Evolutionary conservation across 345 rosid genomes (phyloP).

Genomic region (Corchorus capsularis): DNA sequence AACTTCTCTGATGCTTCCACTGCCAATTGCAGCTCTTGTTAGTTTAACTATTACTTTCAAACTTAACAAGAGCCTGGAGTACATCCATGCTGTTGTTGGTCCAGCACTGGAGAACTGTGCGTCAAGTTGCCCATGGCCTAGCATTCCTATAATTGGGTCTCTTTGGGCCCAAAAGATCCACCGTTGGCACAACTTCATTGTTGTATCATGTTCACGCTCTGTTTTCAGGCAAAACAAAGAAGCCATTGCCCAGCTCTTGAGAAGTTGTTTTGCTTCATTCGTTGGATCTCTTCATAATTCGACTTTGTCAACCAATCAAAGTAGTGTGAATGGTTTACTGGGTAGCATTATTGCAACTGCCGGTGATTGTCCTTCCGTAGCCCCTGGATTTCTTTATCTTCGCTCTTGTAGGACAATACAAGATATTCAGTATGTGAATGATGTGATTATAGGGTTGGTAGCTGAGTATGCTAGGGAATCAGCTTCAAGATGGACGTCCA

Average conservation of each 20-base stretch:
- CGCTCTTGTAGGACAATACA: conserved; percentile 54
- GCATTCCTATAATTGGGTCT: conserved; percentile 52
- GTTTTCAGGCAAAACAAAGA: conserved; percentile 52
- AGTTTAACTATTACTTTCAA: conserved; percentile 76
- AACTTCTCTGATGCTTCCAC: conserved; percentile 45
- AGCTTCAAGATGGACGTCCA: conserved; percentile 32
- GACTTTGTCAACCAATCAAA: conserved; percentile 34
- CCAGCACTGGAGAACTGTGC: conserved; percentile 66
- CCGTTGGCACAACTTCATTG: conserved; percentile 66
- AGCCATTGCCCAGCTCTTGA: conserved; percentile 56
- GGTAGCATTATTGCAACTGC: conserved; percentile 40
- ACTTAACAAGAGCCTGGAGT: conserved; percentile 46
- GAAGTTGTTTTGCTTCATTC: conserved; percentile 64
- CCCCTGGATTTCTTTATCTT: conserved; percentile 65
- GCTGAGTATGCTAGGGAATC: conserved; percentile 49
- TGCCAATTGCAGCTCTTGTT: conserved; percentile 72
- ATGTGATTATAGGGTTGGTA: conserved; percentile 47
- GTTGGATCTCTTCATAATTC: conserved; percentile 40
- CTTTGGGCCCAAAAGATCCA: conserved; percentile 71
- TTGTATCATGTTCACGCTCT: conserved; percentile 53
- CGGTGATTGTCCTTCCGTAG: conserved; percentile 31
- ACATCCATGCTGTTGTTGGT: conserved; percentile 62
- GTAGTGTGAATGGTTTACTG: conserved; percentile 47
- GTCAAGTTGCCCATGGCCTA: conserved; percentile 54
- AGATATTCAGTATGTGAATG: conserved; percentile 37